phyloP scores from a whole-genome alignment of 1,139 yeast genomes.

The Hansenula sp. region DNA sequence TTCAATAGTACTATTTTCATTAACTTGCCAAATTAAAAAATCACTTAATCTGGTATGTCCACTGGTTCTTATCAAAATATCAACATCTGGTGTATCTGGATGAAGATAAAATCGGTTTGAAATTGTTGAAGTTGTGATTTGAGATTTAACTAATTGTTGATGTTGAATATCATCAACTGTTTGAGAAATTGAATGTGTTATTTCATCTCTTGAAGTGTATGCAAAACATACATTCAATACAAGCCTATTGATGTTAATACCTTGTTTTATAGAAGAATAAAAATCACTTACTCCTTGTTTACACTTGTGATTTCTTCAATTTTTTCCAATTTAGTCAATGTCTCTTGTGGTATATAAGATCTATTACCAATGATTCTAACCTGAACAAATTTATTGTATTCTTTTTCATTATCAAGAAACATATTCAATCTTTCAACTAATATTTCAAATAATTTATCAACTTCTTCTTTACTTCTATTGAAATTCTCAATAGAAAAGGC shows the following conservation, averaged over 20 bases:
- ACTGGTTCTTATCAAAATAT: constrained; percentile 77
- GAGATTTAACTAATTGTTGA: constrained; percentile 24
- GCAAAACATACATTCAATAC: constrained; percentile 94
- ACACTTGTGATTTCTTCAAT: constrained; percentile 60
- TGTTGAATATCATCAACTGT: constrained; percentile 32
- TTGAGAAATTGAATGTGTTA: constrained; percentile 55
- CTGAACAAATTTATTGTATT: constrained; percentile 28
- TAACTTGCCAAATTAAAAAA: constrained; percentile 81
- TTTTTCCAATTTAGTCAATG: constrained; percentile 49
- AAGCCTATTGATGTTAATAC: too few relatives aligned
- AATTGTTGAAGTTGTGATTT: constrained; percentile 37
- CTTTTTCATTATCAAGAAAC: constrained; percentile 10
- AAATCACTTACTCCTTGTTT: constrained; percentile 41
- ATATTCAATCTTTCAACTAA: constrained; percentile 58
- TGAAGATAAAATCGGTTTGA: constrained; percentile 56
- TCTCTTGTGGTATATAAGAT: constrained; percentile 60
- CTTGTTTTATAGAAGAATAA: too few relatives aligned
- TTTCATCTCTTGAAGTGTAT: constrained; percentile 91
- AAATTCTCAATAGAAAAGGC: constrained; percentile 96
- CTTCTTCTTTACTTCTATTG: constrained; percentile 76
- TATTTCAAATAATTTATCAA: constrained; percentile 74
- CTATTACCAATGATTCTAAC: constrained; percentile 72
- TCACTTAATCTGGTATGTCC: constrained; percentile 86
- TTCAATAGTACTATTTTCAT: constrained; percentile 65
- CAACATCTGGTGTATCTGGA: constrained; percentile 63